phyloP scores from a whole-genome alignment of 2,329 filamentous ascomycete species.

The Colletotrichum salicis region DNA sequence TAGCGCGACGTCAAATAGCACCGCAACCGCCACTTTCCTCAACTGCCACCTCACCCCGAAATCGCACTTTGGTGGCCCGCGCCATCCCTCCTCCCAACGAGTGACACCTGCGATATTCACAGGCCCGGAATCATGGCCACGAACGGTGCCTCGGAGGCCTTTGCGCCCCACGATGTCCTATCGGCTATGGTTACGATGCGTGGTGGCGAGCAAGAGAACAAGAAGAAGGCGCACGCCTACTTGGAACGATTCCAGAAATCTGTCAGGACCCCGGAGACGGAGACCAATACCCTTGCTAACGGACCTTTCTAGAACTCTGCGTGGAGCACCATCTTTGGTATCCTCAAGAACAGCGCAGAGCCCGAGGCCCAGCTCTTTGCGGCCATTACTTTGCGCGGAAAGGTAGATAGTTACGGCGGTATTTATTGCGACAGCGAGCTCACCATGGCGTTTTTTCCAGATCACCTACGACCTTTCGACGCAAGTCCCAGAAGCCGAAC shows the following conservation, averaged over 20 bases:
- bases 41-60: conserved; percentile 15
- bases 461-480: conserved; percentile 93
- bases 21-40: conserved; percentile 12
- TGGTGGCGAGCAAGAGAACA: conserved; percentile 81
- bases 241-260: conserved; percentile 98
- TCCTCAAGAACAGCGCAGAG: conserved; percentile 84
- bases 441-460: conserved; percentile 56
- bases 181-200: conserved; percentile 93
- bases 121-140: conserved; percentile 70
- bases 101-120: not conserved
- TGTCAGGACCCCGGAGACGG: conserved; percentile 64
- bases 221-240: conserved; percentile 90
- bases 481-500: conserved; percentile 81
- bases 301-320: conserved; percentile 76
- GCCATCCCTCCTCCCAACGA: not conserved
- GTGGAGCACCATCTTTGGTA: conserved; percentile 87
- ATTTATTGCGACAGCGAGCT: conserved; percentile 27
- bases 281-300: not conserved
- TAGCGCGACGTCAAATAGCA: conserved; percentile 18
- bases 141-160: conserved; percentile 74
- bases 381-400: conserved; percentile 96
- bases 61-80: conserved; percentile 8
- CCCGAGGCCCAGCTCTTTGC: conserved; percentile 93
- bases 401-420: conserved; percentile 68
- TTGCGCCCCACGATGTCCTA: conserved; percentile 80